phyloP scores from a whole-genome alignment of 805 yeast species.

The Schwanniomyces sp. region DNA sequence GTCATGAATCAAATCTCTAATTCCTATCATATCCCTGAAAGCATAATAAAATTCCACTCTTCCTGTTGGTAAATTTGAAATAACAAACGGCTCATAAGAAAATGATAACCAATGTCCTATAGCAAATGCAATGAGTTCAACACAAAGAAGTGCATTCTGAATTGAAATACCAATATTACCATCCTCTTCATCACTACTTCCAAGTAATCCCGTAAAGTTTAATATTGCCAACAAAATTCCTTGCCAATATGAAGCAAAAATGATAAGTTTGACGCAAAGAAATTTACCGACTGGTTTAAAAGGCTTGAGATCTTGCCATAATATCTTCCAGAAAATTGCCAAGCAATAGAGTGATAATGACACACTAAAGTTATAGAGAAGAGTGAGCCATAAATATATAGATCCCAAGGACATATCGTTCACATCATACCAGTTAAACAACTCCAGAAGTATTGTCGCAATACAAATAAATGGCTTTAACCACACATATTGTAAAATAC shows the following conservation, averaged over 20 bases:
- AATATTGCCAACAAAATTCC: conserved; percentile 61
- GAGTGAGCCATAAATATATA: conserved; percentile 61
- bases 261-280: conserved; percentile 86
- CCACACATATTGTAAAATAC: conserved; percentile 94
- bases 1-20: conserved; percentile 78
- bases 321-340: conserved; percentile 90
- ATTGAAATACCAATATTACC: conserved; percentile 54
- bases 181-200: conserved; percentile 18
- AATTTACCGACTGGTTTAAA: conserved; percentile 92
- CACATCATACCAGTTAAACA: conserved; percentile 50
- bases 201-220: conserved; percentile 46
- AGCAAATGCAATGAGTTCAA: conserved; percentile 85
- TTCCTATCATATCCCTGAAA: conserved; percentile 70
- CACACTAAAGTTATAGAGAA: conserved; percentile 77
- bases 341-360: conserved; percentile 79
- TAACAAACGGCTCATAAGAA: conserved; percentile 69
- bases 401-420: conserved; percentile 49
- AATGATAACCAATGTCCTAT: conserved; percentile 88
- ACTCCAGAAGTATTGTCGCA: conserved; percentile 46
- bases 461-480: conserved; percentile 80
- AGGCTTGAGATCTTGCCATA: conserved; percentile 71
- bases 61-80: conserved; percentile 62
- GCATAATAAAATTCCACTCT: conserved; percentile 65
- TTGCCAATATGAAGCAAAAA: conserved; percentile 99
- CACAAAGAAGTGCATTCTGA: conserved; percentile 76